These are phyloP conservation scores for Nectriaceae sp. DNA, from an alignment of 2,329 filamentous ascomycete genomes.

Conservation along the genomic window DNA sequence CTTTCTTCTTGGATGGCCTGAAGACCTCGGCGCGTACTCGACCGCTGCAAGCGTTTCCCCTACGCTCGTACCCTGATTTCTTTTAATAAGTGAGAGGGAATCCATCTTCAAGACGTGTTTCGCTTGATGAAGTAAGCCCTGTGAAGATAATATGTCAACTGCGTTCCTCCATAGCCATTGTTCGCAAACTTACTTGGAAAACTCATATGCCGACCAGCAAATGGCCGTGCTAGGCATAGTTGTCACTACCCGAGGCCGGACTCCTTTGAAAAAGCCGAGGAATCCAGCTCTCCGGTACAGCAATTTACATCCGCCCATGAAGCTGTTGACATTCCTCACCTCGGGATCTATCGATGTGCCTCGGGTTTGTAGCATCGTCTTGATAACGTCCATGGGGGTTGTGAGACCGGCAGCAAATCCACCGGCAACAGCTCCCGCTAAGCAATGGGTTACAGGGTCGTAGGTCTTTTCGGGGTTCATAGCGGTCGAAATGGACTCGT, in stretches of 20 bases:
- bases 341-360: constrained; percentile 81
- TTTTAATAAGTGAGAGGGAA: constrained; percentile 6
- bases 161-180: background rate
- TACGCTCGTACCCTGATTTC: constrained; percentile 4
- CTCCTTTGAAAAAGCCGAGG: constrained; percentile 88
- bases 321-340: constrained; percentile 80
- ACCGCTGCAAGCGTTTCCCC: constrained; percentile 9
- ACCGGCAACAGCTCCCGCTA: constrained; percentile 88
- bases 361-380: constrained; percentile 93
- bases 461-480: constrained; percentile 88
- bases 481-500: constrained; percentile 91
- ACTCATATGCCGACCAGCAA: constrained; percentile 84
- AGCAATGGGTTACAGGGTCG: constrained; percentile 90
- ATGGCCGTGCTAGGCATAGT: constrained; percentile 99
- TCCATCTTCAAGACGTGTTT: constrained; percentile 40
- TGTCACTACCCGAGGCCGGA: constrained; percentile 87
- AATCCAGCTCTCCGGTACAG: constrained; percentile 83
- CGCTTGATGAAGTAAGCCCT: constrained; percentile 63
- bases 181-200: constrained; percentile 58
- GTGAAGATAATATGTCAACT: constrained; percentile 5
- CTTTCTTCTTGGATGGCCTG: constrained; percentile 4
- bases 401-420: constrained; percentile 92
- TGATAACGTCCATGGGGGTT: constrained; percentile 96
- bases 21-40: constrained; percentile 9
- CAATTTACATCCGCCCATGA: constrained; percentile 76